Percentiles rank a stretch among this genome's conserved stretches.
Evolutionary conservation across 768 basidiomycete species (phyloP).

Genomic region (Pholiota conissans): DNA sequence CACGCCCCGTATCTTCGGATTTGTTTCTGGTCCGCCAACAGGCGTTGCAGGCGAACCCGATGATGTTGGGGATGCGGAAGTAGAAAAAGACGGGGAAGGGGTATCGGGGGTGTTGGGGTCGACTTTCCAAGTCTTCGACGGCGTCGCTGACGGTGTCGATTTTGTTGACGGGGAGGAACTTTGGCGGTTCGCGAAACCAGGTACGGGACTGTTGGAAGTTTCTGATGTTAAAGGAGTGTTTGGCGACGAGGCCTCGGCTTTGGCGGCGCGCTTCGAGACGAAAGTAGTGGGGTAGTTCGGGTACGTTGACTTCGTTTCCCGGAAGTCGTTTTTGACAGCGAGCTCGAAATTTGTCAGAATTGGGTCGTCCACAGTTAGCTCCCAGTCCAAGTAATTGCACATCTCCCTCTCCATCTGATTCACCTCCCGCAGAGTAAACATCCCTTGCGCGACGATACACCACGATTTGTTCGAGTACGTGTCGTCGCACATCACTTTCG

Average conservation of each 20-base stretch:
- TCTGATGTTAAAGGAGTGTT: conserved; percentile 43
- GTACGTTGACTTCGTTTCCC: conserved; percentile 47
- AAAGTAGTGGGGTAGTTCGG: conserved; percentile 63
- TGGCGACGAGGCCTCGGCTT: conserved; percentile 38
- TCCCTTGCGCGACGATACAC: conserved; percentile 86
- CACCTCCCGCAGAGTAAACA: conserved; percentile 85
- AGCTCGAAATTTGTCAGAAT: conserved; percentile 62
- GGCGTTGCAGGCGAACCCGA: conserved; percentile 65
- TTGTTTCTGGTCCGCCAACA: conserved; percentile 47
- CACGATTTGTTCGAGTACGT: conserved; percentile 94
- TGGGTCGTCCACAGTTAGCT: conserved; percentile 69
- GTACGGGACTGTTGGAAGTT: conserved; percentile 41
- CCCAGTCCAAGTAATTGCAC: conserved; percentile 92
- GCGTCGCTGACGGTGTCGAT: conserved; percentile 12
- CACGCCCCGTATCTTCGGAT: conserved; percentile 47
- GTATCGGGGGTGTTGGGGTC: conserved; percentile 46
- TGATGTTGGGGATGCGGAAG: conserved; percentile 57
- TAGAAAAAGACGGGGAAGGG: conserved; percentile 52
- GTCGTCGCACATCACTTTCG: conserved; percentile 92
- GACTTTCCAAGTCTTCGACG: conserved; percentile 25
- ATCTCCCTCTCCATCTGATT: conserved; percentile 98
- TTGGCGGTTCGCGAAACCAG: conserved; percentile 42
- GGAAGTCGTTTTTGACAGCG: conserved; percentile 61
- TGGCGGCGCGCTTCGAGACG: conserved; percentile 60
- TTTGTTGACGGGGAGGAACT: conserved; percentile 29